Conservation (phyloP, 2,329 filamentous ascomycete species). For the Magnaporthiopsis rhizophila region DNA sequence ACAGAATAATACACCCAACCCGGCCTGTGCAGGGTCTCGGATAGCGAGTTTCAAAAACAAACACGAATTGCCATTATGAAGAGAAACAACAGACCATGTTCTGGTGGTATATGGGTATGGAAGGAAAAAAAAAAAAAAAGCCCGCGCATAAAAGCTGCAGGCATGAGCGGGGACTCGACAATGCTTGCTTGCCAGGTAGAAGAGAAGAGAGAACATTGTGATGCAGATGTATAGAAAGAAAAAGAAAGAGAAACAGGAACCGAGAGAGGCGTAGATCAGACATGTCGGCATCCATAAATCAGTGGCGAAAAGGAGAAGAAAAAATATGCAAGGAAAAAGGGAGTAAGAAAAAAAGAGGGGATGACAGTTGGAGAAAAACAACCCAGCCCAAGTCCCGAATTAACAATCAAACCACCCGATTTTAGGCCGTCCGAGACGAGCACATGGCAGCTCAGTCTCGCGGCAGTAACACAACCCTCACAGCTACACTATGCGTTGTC, state of each 20-base stretch:
- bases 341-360: background rate
- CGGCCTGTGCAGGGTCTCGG: background rate
- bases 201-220: background rate
- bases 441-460: background rate
- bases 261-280: background rate
- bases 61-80: background rate
- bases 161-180: background rate
- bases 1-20: background rate
- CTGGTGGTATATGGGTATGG: background rate
- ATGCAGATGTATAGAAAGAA: background rate
- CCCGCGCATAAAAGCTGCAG: background rate
- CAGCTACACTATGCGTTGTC: conserved; percentile 33
- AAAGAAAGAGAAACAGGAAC: too few relatives aligned
- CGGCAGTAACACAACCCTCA: background rate
- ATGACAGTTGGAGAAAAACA: background rate
- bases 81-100: background rate
- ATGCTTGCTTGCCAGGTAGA: background rate
- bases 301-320: background rate
- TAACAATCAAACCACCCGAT: background rate
- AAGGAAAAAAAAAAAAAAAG: background rate
- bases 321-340: conserved; percentile 5
- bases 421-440: background rate
- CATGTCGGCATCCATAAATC: background rate
- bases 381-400: background rate
- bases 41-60: background rate